Evolutionary conservation across 163 green algal species (phyloP).

Genomic region (Prototheca wickerhamii): DNA sequence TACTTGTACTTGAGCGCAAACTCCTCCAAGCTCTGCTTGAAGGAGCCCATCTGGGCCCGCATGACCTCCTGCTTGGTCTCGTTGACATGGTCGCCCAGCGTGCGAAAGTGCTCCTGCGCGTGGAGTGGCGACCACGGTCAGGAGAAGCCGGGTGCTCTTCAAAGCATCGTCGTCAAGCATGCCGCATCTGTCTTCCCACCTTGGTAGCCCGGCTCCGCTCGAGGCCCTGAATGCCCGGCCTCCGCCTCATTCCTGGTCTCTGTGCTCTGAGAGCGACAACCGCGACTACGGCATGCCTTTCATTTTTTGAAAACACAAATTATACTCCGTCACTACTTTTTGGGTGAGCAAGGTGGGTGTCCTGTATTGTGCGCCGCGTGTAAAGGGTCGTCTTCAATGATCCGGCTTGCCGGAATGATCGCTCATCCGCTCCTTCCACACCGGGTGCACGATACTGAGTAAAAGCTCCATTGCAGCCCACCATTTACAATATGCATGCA

Average conservation of each 20-base stretch:
- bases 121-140: neutral
- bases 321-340: too few relatives aligned
- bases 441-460: too few relatives aligned
- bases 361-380: too few relatives aligned
- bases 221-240: slow-evolving; percentile 54
- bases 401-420: too few relatives aligned
- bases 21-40: slow-evolving; percentile 75
- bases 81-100: slow-evolving; percentile 49
- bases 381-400: too few relatives aligned
- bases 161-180: slow-evolving; percentile 17
- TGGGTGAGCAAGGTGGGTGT: too few relatives aligned
- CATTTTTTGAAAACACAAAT: too few relatives aligned
- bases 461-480: too few relatives aligned
- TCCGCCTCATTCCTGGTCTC: slow-evolving; percentile 58
- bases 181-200: slow-evolving; percentile 26
- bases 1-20: slow-evolving; percentile 56
- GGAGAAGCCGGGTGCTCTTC: neutral
- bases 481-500: too few relatives aligned
- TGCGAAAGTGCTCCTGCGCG: slow-evolving; percentile 42
- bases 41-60: slow-evolving; percentile 65
- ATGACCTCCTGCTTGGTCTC: slow-evolving; percentile 54
- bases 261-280: too few relatives aligned
- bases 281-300: too few relatives aligned
- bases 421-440: too few relatives aligned
- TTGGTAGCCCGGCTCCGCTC: slow-evolving; percentile 35